Evolutionary conservation across 1,284 basidiomycete genomes (phyloP).

Genomic region (Ganoderma sinense): DNA sequence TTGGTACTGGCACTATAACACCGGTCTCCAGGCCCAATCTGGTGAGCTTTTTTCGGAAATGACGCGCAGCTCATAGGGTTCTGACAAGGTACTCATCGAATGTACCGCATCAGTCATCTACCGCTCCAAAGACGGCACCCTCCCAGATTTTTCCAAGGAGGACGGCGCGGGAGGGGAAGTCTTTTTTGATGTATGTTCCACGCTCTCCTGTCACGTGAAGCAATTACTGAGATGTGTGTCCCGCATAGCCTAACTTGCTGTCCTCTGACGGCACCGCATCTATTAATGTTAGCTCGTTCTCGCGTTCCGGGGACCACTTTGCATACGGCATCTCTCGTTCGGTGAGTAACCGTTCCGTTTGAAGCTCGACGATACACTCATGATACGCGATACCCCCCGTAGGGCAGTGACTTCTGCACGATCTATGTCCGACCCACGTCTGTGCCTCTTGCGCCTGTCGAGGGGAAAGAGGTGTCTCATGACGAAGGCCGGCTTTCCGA

Average conservation of each 20-base stretch:
- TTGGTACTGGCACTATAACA: conserved; percentile 85
- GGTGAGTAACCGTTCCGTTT: conserved; percentile 43
- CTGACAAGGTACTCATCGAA: conserved; percentile 13
- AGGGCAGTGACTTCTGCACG: conserved; percentile 82
- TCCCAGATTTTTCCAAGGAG: conserved; percentile 58
- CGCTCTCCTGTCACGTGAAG: conserved; percentile 13
- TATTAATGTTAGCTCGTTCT: conserved; percentile 65
- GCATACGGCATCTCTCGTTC: conserved; percentile 83
- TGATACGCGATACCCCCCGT: conserved; percentile 11
- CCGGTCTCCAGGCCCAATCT: conserved; percentile 71
- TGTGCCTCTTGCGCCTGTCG: conserved; percentile 56
- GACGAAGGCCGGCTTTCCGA: conserved; percentile 67
- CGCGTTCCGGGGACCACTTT: conserved; percentile 72
- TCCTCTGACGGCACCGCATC: conserved; percentile 79
- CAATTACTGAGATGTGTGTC: background rate
- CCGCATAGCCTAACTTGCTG: conserved; percentile 68
- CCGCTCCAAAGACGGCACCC: conserved; percentile 61
- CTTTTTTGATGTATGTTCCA: conserved; percentile 73
- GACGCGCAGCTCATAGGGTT: conserved; percentile 9
- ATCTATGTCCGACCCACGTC: conserved; percentile 72
- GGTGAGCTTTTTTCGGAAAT: conserved; percentile 46
- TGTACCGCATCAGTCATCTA: conserved; percentile 57
- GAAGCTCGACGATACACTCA: conserved; percentile 29
- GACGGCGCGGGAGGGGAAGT: conserved; percentile 63
- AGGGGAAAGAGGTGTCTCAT: conserved; percentile 48